These are phyloP conservation scores for Leccinum olivaceoglutinosum DNA, from an alignment of 1,284 basidiomycete species.

Conservation along the genomic window DNA sequence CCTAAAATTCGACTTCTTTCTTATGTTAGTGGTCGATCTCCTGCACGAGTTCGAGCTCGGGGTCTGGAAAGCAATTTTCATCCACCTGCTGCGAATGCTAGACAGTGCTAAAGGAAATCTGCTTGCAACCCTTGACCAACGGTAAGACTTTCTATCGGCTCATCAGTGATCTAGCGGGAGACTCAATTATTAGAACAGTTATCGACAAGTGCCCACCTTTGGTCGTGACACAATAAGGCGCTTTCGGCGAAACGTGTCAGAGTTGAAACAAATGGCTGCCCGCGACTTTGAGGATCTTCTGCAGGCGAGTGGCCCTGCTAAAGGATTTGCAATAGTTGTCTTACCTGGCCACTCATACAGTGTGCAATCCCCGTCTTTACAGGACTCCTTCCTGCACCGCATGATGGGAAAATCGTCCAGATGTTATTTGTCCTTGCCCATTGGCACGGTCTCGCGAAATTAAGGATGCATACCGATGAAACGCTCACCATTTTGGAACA, in stretches of 20 bases:
- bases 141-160: not conserved
- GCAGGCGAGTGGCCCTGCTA: not conserved
- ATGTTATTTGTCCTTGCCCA: not conserved
- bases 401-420: not conserved
- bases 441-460: not conserved
- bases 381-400: not conserved
- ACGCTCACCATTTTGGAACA: not conserved
- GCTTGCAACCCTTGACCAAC: not conserved
- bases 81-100: not conserved
- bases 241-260: not conserved
- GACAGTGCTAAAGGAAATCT: not conserved
- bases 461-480: not conserved
- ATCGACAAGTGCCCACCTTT: not conserved
- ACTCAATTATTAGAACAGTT: not conserved
- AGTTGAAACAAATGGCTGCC: not conserved
- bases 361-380: not conserved
- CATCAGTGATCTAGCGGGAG: not conserved
- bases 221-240: not conserved
- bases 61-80: not conserved
- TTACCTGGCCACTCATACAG: not conserved
- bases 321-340: not conserved
- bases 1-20: not conserved
- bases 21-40: not conserved
- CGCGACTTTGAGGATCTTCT: not conserved
- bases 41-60: not conserved